These are phyloP conservation scores for Chalaropsis ovoidea DNA, from an alignment of 2,329 filamentous ascomycete species.

Conservation along the genomic window DNA sequence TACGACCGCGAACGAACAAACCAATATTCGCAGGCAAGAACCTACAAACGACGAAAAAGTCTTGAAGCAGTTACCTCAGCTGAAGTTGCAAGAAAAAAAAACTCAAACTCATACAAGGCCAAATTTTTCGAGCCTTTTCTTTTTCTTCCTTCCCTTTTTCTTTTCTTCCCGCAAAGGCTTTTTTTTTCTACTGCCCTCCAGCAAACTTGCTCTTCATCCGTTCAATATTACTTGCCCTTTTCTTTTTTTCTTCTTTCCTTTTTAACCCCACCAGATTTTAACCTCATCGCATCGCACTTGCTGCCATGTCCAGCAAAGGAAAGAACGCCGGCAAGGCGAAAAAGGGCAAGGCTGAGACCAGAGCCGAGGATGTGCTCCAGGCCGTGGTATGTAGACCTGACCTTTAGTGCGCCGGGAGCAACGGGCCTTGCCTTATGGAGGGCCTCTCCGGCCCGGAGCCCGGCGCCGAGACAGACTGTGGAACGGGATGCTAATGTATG, in stretches of 20 bases:
- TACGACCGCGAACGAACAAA: constrained; percentile 1
- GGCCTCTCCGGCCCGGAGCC: background rate
- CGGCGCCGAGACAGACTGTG: background rate
- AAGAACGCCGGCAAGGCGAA: constrained; percentile 40
- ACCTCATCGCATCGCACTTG: background rate
- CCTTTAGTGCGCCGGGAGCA: constrained; percentile 25
- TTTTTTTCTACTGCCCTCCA: background rate
- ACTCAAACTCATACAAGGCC: background rate
- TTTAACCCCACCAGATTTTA: background rate
- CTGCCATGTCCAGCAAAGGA: constrained; percentile 24
- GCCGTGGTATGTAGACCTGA: constrained; percentile 40
- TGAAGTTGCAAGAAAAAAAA: background rate
- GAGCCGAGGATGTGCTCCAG: constrained; percentile 50
- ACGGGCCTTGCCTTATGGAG: background rate
- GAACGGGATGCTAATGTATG: constrained; percentile 10
- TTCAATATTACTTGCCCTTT: background rate
- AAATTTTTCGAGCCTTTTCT: background rate
- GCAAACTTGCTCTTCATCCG: background rate
- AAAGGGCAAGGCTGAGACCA: constrained; percentile 44
- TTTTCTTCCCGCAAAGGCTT: background rate
- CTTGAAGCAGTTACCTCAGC: background rate
- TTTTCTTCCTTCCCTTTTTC: background rate
- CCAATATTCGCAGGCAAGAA: constrained; percentile 5
- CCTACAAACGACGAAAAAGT: background rate
- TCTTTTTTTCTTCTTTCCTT: background rate